Evolutionary conservation across 768 basidiomycete species (phyloP).

Genomic region (Hericium alpestre): DNA sequence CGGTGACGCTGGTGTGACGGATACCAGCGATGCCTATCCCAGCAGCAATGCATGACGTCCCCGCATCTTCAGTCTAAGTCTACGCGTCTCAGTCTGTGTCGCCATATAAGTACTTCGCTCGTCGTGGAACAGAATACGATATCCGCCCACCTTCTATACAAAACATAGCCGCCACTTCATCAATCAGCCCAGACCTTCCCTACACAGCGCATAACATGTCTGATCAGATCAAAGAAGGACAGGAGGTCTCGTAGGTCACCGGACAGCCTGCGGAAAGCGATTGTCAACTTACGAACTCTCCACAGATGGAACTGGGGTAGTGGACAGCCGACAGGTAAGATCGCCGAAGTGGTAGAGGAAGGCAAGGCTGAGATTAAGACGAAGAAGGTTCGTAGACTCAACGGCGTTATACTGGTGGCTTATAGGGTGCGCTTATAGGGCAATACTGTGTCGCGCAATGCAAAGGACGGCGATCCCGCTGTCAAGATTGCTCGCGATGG

Average conservation of each 20-base stretch:
- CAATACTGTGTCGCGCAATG: constrained; percentile 34
- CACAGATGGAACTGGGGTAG: constrained; percentile 28
- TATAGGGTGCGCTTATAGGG: constrained; percentile 16
- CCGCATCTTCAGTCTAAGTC: no score
- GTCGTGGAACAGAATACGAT: no score
- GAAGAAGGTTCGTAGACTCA: constrained; percentile 25
- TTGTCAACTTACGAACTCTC: neutral
- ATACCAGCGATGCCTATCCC: no score
- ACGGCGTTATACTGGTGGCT: no score
- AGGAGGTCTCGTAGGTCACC: neutral
- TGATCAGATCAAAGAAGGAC: neutral
- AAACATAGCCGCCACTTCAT: no score
- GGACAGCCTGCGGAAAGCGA: neutral
- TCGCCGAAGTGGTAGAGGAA: constrained; percentile 31
- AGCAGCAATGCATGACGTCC: no score
- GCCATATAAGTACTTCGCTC: no score
- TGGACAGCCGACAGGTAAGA: constrained; percentile 22
- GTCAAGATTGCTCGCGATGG: constrained; percentile 35
- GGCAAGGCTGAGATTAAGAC: constrained; percentile 34
- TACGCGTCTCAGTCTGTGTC: no score
- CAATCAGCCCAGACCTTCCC: neutral
- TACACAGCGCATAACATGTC: neutral
- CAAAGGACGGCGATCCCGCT: constrained; percentile 36
- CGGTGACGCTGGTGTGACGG: no score
- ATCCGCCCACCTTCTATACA: no score